Conservation (phyloP, 139 green algal genomes). For the Micractinium sp. region DNA sequence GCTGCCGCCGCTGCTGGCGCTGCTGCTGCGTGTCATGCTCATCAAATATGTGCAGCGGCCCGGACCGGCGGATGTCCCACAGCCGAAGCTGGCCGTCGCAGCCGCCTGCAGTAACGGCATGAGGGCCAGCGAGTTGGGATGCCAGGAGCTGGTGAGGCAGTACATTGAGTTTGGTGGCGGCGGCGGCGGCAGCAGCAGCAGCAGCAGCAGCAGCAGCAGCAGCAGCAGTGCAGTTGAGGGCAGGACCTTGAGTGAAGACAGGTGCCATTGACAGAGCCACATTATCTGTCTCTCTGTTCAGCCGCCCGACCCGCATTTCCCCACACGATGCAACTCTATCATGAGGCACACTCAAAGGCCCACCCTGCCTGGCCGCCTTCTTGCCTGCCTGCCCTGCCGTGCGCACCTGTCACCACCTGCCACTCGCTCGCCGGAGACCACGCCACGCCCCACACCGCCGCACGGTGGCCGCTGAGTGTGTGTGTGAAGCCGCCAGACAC, state of each 20-base stretch:
- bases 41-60: conserved; percentile 68
- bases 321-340: background rate
- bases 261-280: no score
- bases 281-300: background rate
- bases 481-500: conserved; percentile 76
- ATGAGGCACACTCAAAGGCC: no score
- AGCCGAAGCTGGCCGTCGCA: conserved; percentile 68
- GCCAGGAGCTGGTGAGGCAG: background rate
- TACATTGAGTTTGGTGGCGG: background rate
- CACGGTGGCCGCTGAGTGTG: conserved; percentile 76
- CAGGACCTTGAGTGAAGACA: no score
- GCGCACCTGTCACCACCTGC: conserved; percentile 72
- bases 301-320: background rate
- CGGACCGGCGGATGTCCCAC: conserved; percentile 80
- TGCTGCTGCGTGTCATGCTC: conserved; percentile 57
- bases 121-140: background rate
- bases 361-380: no score
- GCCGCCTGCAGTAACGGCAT: background rate
- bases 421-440: conserved; percentile 77
- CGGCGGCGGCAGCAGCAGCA: no score
- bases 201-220: background rate
- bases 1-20: conserved; percentile 18
- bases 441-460: conserved; percentile 63
- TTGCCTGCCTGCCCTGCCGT: background rate
- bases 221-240: background rate